These are phyloP conservation scores for Gaultheria prostrata DNA, from an alignment of 148 eudicot genomes.

Conservation along the genomic window DNA sequence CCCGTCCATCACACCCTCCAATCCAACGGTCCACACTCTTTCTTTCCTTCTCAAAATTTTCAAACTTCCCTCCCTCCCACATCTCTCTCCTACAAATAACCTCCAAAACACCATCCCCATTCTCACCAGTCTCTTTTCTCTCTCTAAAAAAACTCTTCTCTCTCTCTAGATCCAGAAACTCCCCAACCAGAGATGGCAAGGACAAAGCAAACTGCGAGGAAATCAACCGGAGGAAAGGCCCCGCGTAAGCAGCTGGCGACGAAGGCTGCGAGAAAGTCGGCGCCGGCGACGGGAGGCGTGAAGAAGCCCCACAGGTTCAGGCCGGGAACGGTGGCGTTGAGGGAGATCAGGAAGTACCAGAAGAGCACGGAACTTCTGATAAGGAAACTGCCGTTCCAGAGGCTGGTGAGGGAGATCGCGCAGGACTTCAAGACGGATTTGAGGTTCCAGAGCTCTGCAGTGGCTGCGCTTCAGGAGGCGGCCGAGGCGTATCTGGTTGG, in stretches of 20 bases:
- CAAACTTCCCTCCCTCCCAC: neutral
- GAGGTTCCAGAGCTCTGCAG: conserved; percentile 53
- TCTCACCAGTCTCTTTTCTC: neutral
- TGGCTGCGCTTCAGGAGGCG: conserved; percentile 6
- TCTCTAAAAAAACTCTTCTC: neutral
- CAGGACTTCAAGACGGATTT: conserved; percentile 65
- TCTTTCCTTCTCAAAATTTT: neutral
- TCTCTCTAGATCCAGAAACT: neutral
- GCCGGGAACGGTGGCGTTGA: conserved; percentile 50
- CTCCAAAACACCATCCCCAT: neutral
- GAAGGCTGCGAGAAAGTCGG: conserved; percentile 52
- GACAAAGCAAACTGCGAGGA: conserved; percentile 52
- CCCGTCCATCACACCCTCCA: neutral
- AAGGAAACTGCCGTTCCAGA: conserved; percentile 53
- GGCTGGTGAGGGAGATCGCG: conserved; percentile 54
- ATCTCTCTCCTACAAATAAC: neutral
- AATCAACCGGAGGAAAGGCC: conserved; percentile 54
- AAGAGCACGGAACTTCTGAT: conserved; percentile 57
- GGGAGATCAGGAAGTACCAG: conserved; percentile 62
- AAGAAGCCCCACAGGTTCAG: conserved; percentile 58
- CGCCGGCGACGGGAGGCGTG: conserved; percentile 58
- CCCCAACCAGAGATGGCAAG: conserved; percentile 34
- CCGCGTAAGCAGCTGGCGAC: conserved; percentile 55
- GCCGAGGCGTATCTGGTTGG: neutral
- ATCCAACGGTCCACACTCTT: neutral